These are phyloP conservation scores for Juncus effusus DNA, from an alignment of 176 grass and related monocot species.

Conservation along the genomic window DNA sequence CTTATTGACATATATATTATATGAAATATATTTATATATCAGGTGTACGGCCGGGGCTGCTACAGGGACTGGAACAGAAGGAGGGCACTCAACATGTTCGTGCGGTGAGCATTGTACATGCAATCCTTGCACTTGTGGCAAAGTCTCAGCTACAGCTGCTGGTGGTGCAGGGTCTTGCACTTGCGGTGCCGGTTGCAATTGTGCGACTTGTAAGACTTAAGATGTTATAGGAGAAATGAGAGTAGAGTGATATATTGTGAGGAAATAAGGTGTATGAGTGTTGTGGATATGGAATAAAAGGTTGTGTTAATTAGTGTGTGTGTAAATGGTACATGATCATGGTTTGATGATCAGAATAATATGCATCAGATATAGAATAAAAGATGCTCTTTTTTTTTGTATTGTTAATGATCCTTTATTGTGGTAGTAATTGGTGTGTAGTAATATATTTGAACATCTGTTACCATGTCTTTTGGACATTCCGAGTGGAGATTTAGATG, in stretches of 20 bases:
- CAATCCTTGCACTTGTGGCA: slow-evolving; percentile 47
- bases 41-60: not conserved
- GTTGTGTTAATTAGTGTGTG: not conserved
- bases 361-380: no score
- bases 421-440: no score
- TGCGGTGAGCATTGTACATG: slow-evolving; percentile 59
- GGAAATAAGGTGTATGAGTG: not conserved
- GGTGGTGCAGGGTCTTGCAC: slow-evolving; percentile 35
- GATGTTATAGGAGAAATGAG: not conserved
- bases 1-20: no score
- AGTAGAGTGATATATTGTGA: not conserved
- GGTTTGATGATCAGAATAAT: no score
- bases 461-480: no score
- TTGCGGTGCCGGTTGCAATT: slow-evolving; percentile 37
- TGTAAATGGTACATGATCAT: not conserved
- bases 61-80: slow-evolving; percentile 11
- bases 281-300: not conserved
- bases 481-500: no score
- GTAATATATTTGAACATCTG: no score
- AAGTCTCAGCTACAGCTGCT: not conserved
- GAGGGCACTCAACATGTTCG: slow-evolving; percentile 40
- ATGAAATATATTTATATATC: no score
- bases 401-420: no score
- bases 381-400: no score
- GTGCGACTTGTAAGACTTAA: slow-evolving; percentile 31